Conservation (phyloP, 2,329 filamentous ascomycete species). For the Fusarium penzigii region DNA sequence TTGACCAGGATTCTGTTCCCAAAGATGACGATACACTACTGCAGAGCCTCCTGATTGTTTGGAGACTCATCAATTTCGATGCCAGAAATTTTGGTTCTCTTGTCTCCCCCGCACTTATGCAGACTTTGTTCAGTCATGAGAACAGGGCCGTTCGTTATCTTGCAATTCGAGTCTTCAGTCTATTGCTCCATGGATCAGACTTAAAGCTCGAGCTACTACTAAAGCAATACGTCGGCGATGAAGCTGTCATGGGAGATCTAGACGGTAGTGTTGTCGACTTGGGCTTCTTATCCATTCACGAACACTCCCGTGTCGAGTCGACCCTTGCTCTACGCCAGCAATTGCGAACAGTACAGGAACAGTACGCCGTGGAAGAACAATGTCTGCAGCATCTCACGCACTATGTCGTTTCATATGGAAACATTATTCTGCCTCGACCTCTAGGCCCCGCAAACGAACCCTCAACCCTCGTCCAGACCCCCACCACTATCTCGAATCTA, state of each 20-base stretch:
- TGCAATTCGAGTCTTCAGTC: conserved; percentile 77
- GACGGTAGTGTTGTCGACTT: conserved; percentile 80
- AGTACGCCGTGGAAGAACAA: conserved; percentile 9
- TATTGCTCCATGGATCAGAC: conserved; percentile 79
- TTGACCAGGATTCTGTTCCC: conserved; percentile 31
- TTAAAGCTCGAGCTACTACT: conserved; percentile 73
- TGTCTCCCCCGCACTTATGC: conserved; percentile 67
- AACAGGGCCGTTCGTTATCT: conserved; percentile 71
- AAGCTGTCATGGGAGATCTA: conserved; percentile 67
- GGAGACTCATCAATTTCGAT: conserved; percentile 79
- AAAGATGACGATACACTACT: conserved; percentile 26
- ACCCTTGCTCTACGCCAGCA: conserved; percentile 45
- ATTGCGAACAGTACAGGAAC: conserved; percentile 28
- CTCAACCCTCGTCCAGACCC: conserved; percentile 65
- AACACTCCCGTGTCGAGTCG: conserved; percentile 54
- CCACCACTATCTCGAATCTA: conserved; percentile 73
- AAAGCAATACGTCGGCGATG: conserved; percentile 62
- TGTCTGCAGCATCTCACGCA: conserved; percentile 52
- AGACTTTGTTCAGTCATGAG: conserved; percentile 65
- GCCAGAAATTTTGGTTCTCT: conserved; percentile 64
- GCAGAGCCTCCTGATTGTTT: conserved; percentile 52
- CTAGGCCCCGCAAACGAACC: conserved; percentile 47
- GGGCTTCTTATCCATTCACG: conserved; percentile 65
- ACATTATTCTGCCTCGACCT: conserved; percentile 67
- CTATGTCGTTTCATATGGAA: conserved; percentile 65